Base-by-base conservation (phyloP, 1,284 basidiomycete genomes). In the Phylloporus sp. region DNA sequence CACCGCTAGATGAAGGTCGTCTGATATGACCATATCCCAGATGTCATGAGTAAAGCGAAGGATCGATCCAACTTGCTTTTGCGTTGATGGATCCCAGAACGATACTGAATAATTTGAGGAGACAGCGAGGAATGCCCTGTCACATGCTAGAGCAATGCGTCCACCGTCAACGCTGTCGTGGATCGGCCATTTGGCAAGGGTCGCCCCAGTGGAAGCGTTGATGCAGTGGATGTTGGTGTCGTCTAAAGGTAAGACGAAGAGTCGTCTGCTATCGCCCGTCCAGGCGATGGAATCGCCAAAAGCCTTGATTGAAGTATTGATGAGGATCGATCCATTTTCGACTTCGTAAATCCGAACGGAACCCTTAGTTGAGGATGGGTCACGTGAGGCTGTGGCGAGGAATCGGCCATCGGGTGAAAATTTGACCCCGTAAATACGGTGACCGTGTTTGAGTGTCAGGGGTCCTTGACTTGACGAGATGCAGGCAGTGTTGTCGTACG, bases 61-160 rank as follows among this genome's bases (percentile, higher is more conserved):
- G 29, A 51, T 11, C 26, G 66, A 4, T 7, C 68, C 58, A 5
- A 68, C 60, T 31, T 42, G 34, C 26, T 46, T n/a, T 26, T 47
- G 37, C 1, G 67, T 61, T 0, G 20, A 6, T 24, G 59, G 51
- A 11, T 70, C 59, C 68, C 68, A 68, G 3, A 68, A 59, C 1
- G 68, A 69, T 20, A 68, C 56, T 2, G 46, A 58, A 1, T 49
- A 59, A 13, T 32, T 15, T 1, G 42, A 46, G 12, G 51, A 62
- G 11, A 7, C 26, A 6, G 46, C 46, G 13, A 67, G 59, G 56
- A 64, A 58, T 13, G 11, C 37, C 12, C 37, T 60, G 11, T 66
- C 54, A 15, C 29, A 18, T 28, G 56, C 59, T 4, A 67, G 17
- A 3, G 42, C n/a, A 11, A 67, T 67, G 20, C 34, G 15, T 42